Evolutionary conservation across 2,329 filamentous ascomycete genomes (phyloP).

Genomic region (Penicillium glabrum): DNA sequence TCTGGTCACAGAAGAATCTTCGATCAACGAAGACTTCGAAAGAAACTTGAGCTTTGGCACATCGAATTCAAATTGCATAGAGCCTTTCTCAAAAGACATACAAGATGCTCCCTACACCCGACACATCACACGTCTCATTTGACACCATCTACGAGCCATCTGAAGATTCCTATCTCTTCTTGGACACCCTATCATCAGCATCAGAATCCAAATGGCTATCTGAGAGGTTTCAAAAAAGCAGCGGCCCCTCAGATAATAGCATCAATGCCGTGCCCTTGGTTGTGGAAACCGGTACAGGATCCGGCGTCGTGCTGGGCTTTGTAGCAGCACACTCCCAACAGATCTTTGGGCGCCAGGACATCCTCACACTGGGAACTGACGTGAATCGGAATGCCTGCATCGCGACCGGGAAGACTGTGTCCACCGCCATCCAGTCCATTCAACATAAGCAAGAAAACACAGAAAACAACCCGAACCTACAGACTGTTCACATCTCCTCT

Average conservation of each 20-base stretch:
- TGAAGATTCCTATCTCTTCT: conserved; percentile 90
- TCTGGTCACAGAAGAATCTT: not conserved
- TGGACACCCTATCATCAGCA: conserved; percentile 80
- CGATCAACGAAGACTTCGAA: not conserved
- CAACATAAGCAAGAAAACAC: conserved; percentile 15
- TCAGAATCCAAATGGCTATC: conserved; percentile 69
- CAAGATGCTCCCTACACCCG: conserved; percentile 85
- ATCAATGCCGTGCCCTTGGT: conserved; percentile 56
- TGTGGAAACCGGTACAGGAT: conserved; percentile 86
- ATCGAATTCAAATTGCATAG: not conserved
- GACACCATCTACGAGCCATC: conserved; percentile 90
- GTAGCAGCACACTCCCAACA: conserved; percentile 69
- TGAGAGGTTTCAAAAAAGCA: conserved; percentile 54
- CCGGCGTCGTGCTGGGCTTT: conserved; percentile 91
- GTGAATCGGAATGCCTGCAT: conserved; percentile 80
- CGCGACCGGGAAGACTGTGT: conserved; percentile 70
- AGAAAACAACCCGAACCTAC: conserved; percentile 10
- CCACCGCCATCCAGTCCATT: conserved; percentile 45
- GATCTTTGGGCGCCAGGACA: conserved; percentile 70
- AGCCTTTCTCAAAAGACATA: not conserved
- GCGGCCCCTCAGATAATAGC: conserved; percentile 9
- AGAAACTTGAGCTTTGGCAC: not conserved
- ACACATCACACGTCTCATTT: conserved; percentile 87
- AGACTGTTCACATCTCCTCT: conserved; percentile 63
- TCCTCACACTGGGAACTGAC: conserved; percentile 77